These are phyloP conservation scores for Chlorella sp. DNA, from an alignment of 139 green algal species.

Conservation along the genomic window DNA sequence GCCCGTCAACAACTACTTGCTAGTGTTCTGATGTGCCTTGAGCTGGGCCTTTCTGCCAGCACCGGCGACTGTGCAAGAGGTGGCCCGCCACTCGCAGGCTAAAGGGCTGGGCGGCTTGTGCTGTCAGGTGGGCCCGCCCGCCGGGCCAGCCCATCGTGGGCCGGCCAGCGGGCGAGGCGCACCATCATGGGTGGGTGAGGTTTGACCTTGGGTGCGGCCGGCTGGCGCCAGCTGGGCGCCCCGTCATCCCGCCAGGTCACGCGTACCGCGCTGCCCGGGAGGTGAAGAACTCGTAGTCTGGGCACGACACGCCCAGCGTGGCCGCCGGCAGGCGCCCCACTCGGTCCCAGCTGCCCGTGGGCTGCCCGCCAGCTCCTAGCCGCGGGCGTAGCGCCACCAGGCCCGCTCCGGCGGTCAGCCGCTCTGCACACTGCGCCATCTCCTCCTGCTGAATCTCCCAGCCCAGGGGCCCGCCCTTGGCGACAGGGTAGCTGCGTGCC, in stretches of 20 bases:
- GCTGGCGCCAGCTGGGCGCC: too few species aligned
- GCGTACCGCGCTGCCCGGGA: not conserved
- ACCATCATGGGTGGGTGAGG: too few species aligned
- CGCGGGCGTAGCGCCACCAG: not conserved
- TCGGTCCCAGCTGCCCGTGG: not conserved
- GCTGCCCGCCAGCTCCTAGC: not conserved
- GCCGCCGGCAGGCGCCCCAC: not conserved
- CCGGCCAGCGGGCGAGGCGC: too few species aligned
- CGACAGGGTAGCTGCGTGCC: constrained; percentile 37
- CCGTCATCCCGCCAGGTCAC: not conserved
- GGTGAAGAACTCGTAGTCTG: constrained; percentile 50
- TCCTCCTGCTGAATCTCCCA: constrained; percentile 56
- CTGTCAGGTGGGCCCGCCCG: too few species aligned
- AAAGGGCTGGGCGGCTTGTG: too few species aligned
- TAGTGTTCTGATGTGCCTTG: too few species aligned
- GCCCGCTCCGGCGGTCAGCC: constrained; percentile 34
- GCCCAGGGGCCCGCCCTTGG: constrained; percentile 45
- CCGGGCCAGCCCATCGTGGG: too few species aligned
- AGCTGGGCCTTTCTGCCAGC: too few species aligned
- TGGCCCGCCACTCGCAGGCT: too few species aligned
- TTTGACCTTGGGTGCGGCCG: too few species aligned
- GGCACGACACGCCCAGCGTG: constrained; percentile 19
- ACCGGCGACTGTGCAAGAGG: too few species aligned
- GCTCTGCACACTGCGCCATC: constrained; percentile 41
- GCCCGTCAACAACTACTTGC: too few species aligned